A percentile compares a stretch with the other conserved stretches of the same genome.
phyloP scores from a whole-genome alignment of 202 grass and related monocot species.

The Zoysia matrella region DNA sequence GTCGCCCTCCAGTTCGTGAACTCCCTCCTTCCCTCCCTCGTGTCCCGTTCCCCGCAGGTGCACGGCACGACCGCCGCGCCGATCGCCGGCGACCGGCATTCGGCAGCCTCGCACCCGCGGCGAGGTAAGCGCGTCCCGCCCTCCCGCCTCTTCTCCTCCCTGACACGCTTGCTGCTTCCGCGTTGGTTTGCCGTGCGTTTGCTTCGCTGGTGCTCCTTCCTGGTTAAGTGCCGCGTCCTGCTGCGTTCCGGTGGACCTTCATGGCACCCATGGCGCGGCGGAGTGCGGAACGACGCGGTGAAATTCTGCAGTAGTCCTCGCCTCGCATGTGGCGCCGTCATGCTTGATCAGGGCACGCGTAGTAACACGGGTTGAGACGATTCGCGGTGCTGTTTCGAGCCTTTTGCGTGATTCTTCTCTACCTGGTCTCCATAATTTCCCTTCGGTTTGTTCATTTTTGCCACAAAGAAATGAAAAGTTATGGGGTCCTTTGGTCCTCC shows the following conservation, averaged over 20 bases:
- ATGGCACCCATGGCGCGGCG: background rate
- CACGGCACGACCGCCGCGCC: constrained; percentile 24
- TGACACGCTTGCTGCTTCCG: background rate
- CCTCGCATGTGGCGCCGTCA: background rate
- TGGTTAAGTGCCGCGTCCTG: background rate
- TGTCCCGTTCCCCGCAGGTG: constrained; percentile 6
- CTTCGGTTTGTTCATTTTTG: background rate
- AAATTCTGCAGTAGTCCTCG: background rate
- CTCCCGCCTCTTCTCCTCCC: background rate
- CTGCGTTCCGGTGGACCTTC: background rate
- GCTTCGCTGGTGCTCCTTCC: background rate
- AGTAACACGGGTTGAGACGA: background rate
- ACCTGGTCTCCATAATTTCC: background rate
- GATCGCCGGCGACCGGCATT: constrained; percentile 19
- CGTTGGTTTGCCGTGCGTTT: background rate
- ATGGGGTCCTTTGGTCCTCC: constrained; percentile 18
- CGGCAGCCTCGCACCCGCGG: background rate
- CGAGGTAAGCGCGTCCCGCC: background rate
- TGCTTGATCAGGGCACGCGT: background rate
- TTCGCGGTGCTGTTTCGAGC: background rate
- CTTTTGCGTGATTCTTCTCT: background rate
- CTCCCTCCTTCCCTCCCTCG: constrained; percentile 2
- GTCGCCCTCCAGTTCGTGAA: constrained; percentile 25
- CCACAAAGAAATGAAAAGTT: background rate
- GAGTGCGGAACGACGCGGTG: background rate